Evolutionary conservation across 208 protist species (phyloP).

Genomic region (Trypanosoma conorhini): DNA sequence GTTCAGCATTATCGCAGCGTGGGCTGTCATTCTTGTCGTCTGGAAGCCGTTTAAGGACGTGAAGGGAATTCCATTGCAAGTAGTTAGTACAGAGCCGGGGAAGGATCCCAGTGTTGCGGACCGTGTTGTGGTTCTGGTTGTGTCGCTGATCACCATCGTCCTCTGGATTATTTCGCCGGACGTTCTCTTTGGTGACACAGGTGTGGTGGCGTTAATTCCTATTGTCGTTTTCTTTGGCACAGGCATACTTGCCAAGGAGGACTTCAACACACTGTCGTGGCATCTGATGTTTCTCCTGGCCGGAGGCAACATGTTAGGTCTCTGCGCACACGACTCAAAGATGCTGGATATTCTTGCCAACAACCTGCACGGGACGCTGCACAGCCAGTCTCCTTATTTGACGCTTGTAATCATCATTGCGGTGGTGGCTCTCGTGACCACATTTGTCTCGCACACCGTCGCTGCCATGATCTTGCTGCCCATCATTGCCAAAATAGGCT

Average conservation of each 20-base stretch:
- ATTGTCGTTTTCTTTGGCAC: constrained; percentile 93
- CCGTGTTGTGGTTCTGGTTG: constrained; percentile 64
- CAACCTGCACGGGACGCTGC: constrained; percentile 62
- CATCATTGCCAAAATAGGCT: constrained; percentile 91
- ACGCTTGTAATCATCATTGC: constrained; percentile 64
- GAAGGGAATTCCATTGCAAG: constrained; percentile 83
- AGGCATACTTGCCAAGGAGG: constrained; percentile 89
- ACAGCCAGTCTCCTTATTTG: constrained; percentile 56
- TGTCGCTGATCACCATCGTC: constrained; percentile 76
- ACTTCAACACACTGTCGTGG: constrained; percentile 94
- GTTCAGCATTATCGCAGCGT: constrained; percentile 58
- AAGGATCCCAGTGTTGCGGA: constrained; percentile 50
- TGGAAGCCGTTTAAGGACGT: constrained; percentile 89
- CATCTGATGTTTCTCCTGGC: constrained; percentile 93
- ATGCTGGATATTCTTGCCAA: constrained; percentile 85
- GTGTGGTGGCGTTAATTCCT: constrained; percentile 92
- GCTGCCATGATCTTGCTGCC: constrained; percentile 93
- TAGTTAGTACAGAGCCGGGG: constrained; percentile 62
- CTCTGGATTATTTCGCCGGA: constrained; percentile 85
- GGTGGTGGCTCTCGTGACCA: constrained; percentile 80
- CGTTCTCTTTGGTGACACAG: constrained; percentile 90
- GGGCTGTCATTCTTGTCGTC: constrained; percentile 79
- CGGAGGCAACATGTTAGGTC: constrained; percentile 93
- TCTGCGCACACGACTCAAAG: constrained; percentile 83
- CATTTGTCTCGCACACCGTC: constrained; percentile 94